phyloP scores from a whole-genome alignment of 805 yeast species.

The Saturnispora besseyi region DNA sequence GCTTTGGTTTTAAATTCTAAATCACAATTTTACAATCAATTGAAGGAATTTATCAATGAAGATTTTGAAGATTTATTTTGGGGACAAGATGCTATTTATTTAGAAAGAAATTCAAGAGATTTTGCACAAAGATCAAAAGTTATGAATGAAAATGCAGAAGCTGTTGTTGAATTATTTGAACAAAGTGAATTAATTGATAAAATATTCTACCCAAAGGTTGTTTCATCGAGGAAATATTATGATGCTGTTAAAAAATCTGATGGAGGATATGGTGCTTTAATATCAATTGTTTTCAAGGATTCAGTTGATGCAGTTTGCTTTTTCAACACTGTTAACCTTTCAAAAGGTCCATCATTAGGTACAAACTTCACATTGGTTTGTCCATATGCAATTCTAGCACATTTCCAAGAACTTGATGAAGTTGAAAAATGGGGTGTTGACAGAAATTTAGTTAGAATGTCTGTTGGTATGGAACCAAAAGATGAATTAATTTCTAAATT shows the following conservation, averaged over 20 bases:
- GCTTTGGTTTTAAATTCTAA: constrained; percentile 69
- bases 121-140: constrained; percentile 53
- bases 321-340: constrained; percentile 57
- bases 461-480: constrained; percentile 76
- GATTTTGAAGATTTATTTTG: constrained; percentile 71
- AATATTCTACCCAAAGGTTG: constrained; percentile 63
- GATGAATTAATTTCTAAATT: constrained; percentile 45
- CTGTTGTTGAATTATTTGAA: constrained; percentile 45
- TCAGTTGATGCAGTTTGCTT: constrained; percentile 61
- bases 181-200: constrained; percentile 46
- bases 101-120: constrained; percentile 91
- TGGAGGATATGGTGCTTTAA: constrained; percentile 74
- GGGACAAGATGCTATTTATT: constrained; percentile 88
- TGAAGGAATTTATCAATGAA: constrained; percentile 42
- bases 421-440: constrained; percentile 80
- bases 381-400: constrained; percentile 84
- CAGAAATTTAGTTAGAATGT: constrained; percentile 63
- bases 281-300: constrained; percentile 62
- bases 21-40: constrained; percentile 38
- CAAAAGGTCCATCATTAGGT: constrained; percentile 88
- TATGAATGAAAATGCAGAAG: constrained; percentile 48
- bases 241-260: constrained; percentile 56
- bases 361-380: constrained; percentile 84
- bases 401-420: constrained; percentile 71
- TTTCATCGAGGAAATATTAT: constrained; percentile 51